These are phyloP conservation scores for Chalciporus chontae DNA, from an alignment of 768 basidiomycete genomes.

Conservation along the genomic window DNA sequence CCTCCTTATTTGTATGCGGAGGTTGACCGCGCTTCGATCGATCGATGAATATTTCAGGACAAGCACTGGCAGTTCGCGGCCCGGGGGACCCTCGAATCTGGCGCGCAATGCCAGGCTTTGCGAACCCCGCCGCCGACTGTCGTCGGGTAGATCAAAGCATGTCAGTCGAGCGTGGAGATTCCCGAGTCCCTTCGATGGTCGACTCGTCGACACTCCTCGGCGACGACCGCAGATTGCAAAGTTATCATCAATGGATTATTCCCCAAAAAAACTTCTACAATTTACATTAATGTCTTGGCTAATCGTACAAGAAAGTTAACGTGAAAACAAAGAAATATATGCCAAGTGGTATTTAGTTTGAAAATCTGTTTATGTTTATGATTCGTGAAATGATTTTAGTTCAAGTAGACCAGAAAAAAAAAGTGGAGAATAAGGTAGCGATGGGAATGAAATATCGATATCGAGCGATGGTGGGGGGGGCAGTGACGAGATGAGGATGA, in stretches of 20 bases:
- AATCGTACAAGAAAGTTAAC: background rate
- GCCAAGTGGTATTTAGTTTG: background rate
- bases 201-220: background rate
- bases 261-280: background rate
- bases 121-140: too few species aligned
- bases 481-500: background rate
- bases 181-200: background rate
- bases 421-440: background rate
- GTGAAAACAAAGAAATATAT: too few species aligned
- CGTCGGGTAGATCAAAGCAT: too few species aligned
- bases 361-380: background rate
- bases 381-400: background rate
- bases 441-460: background rate
- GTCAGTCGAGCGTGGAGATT: too few species aligned
- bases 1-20: constrained; percentile 4
- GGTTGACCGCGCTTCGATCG: too few species aligned
- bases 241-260: background rate
- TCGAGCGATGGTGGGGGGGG: background rate
- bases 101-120: too few species aligned
- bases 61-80: too few species aligned
- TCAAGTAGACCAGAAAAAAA: background rate
- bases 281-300: background rate
- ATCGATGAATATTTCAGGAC: too few species aligned
- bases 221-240: background rate
- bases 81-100: too few species aligned